Evolutionary conservation across 78 protist genomes (phyloP), one percentile per base, ranked within the genome.

Genomic region (Mastigamoeba balamuthi): DNA sequence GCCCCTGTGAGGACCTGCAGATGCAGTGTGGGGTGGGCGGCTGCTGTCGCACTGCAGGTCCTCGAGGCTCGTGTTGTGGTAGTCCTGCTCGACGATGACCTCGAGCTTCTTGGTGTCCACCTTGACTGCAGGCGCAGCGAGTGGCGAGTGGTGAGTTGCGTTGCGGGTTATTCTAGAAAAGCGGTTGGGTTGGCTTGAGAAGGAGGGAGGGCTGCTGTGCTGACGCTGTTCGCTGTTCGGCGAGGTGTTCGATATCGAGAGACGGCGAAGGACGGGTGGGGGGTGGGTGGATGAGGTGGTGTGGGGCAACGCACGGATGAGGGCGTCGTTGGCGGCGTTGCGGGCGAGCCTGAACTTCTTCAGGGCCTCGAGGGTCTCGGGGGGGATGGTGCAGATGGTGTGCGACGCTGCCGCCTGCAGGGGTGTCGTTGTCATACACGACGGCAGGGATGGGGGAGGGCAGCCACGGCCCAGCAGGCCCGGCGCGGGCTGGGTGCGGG

Each of bases 11-110:
- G n/a, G n/a, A n/a, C n/a, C n/a, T n/a, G n/a, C n/a, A n/a, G n/a
- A n/a, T n/a, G n/a, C n/a, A n/a, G n/a, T n/a, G n/a, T n/a, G n/a
- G n/a, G n/a, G n/a, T n/a, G n/a, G n/a, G n/a, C n/a, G n/a, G n/a
- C n/a, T n/a, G n/a, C n/a, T n/a, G n/a, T n/a, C n/a, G n/a, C n/a
- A n/a, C n/a, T n/a, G 77, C 25, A 86, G 66, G 25, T 86, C 71
- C 25, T 75, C 90, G 48, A 86, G 66, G 35, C 85, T 73, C 36
- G 35, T 33, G 27, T 80, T 77, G n/a, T 75, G 74, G 35, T 74
- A 8, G 25, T 42, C 53, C 0, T 76, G 77, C 27, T 79, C 90
- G 40, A 86, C 37, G 4, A 43, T 72, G 40, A 75, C 58, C 69
- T 40, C 27, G 27, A 44, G 63, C 2, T 9, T 48, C 33, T 44